phyloP scores from a whole-genome alignment of 768 basidiomycete genomes.

The Rhodotorula taiwanensis region DNA sequence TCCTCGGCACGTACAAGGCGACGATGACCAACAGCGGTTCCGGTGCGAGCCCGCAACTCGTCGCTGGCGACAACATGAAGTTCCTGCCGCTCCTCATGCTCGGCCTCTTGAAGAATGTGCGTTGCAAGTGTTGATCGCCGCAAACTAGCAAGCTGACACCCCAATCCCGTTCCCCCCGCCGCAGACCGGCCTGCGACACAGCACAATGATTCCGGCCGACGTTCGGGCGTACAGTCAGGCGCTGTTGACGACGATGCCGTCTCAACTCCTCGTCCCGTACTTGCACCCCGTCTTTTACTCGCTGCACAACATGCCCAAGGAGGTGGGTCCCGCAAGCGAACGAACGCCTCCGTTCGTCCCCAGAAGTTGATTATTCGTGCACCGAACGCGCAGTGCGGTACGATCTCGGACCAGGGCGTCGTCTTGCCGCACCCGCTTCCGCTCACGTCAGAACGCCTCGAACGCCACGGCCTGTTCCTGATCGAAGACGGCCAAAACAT shows the following conservation, averaged over 20 bases:
- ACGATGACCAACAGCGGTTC: constrained; percentile 92
- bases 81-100: constrained; percentile 85
- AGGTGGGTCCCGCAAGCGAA: constrained; percentile 57
- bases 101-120: constrained; percentile 86
- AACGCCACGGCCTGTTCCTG: constrained; percentile 88
- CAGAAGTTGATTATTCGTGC: background rate
- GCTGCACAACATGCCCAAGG: constrained; percentile 88
- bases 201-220: constrained; percentile 93
- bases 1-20: constrained; percentile 80
- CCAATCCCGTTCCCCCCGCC: background rate
- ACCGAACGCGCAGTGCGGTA: constrained; percentile 61
- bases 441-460: constrained; percentile 86
- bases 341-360: background rate
- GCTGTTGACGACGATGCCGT: constrained; percentile 79
- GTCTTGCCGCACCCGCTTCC: constrained; percentile 82
- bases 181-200: constrained; percentile 88
- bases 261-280: constrained; percentile 85
- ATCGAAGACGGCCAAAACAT: constrained; percentile 97
- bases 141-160: too few species aligned
- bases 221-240: constrained; percentile 91
- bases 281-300: constrained; percentile 93
- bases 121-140: constrained; percentile 35
- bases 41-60: constrained; percentile 87
- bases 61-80: constrained; percentile 87
- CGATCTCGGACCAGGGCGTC: constrained; percentile 79